Evolutionary conservation across 352 stramenopile species (phyloP), one percentile per base, ranked within the genome.

Genomic region (Pythium pectinolyticum): DNA sequence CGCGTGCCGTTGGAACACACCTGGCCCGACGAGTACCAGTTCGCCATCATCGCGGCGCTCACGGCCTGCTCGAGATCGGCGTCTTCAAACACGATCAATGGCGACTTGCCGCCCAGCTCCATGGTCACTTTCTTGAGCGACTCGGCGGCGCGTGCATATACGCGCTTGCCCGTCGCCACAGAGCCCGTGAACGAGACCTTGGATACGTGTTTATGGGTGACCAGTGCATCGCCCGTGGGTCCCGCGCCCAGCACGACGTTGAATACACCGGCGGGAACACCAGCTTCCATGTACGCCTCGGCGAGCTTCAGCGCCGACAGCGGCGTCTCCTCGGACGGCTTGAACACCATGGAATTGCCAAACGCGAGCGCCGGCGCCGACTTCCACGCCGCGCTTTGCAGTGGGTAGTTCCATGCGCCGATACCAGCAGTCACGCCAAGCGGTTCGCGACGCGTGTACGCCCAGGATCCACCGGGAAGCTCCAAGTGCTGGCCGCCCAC

Each of bases 301-400:
- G 82, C 84, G 31, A 94, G 70, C 34, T 82, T 72, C 37, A 93
- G 59, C 22, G 84, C 84, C 22, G 82, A 77, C 30, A 93, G 63
- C 15, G 90, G 90, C 48, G 90, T 97, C 72, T 96, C 82, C 57
- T 94, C 84, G 0, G 87, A 93, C 10, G 89, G 80, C 68, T 98
- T 98, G 63, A 98, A 87, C n/a, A 98, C 84, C 76, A 97, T 90
- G 22, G 88, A 83, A 69, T 96, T 97, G 27, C 92, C 92, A 56
- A 92, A 94, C 17, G 86, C 81, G 31, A 98, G 74, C 14, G 88
- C 80, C 0, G 84, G 82, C 10, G 82, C 84, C 22, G 82, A 90
- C 62, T 94, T 94, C 84, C 84, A 94, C 12, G 74, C 80, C 20
- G 84, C 84, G 39, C 82, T 92, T 51, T 92, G 84, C 41, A 94